These are phyloP conservation scores for Plasmodium sp. DNA, from an alignment of 169 alveolate genomes.

Conservation along the genomic window DNA sequence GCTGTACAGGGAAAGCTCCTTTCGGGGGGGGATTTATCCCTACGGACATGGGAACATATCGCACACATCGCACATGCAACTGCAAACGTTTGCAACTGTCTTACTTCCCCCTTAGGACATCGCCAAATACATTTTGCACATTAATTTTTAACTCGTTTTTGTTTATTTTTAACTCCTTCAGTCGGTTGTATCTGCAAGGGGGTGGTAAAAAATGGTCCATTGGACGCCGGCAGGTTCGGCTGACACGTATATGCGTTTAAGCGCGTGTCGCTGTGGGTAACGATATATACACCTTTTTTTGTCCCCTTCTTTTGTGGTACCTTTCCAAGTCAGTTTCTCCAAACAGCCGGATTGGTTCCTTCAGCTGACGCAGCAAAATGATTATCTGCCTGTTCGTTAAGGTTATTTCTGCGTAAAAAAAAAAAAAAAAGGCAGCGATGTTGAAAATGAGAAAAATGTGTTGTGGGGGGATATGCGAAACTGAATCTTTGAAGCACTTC, in stretches of 20 bases:
- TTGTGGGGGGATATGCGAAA: not conserved
- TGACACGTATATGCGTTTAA: not conserved
- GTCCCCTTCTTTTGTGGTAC: constrained; percentile 26
- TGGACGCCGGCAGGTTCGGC: not conserved
- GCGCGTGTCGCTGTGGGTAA: not conserved
- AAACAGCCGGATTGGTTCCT: constrained; percentile 87
- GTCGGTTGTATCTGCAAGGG: constrained; percentile 31
- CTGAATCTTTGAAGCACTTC: not conserved
- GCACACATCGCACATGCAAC: not conserved
- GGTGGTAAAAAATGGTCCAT: not conserved
- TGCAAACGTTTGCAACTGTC: not conserved
- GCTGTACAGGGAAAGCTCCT: not conserved
- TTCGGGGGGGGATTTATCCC: not conserved
- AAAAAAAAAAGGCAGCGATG: not conserved
- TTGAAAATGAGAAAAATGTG: not conserved
- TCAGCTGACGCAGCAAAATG: constrained; percentile 80
- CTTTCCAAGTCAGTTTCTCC: constrained; percentile 88
- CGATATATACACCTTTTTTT: not conserved
- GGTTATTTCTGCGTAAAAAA: constrained; percentile 22
- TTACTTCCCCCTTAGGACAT: constrained; percentile 72
- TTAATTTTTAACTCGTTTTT: constrained; percentile 62
- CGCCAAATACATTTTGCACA: constrained; percentile 69
- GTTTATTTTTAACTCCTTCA: constrained; percentile 70
- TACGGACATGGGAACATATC: not conserved
- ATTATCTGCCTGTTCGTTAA: constrained; percentile 77